Evolutionary conservation across 106 monocot genomes (phyloP).

Genomic region (Triglochin maritima): DNA sequence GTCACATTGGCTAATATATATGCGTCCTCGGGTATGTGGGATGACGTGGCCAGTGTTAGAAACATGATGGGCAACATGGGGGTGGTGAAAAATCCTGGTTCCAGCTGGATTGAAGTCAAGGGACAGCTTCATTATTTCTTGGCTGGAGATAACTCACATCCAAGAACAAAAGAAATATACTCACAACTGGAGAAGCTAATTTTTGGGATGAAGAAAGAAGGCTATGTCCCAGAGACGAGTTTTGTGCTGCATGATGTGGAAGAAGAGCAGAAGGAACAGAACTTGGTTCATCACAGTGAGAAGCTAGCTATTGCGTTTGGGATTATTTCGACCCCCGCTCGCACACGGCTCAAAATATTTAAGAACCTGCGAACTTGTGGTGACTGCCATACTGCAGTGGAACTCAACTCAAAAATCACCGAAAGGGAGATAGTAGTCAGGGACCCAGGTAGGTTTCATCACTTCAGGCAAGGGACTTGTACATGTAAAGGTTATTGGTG

Average conservation of each 20-base stretch:
- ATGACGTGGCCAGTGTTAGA: slow-evolving; percentile 39
- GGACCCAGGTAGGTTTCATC: slow-evolving; percentile 74
- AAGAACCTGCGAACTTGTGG: slow-evolving; percentile 83
- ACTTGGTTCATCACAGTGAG: slow-evolving; percentile 38
- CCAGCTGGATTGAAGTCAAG: slow-evolving; percentile 51
- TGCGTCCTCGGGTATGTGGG: slow-evolving; percentile 34
- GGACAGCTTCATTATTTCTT: slow-evolving; percentile 35
- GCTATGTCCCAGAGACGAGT: slow-evolving; percentile 31
- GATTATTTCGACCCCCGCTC: slow-evolving; percentile 43
- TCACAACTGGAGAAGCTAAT: slow-evolving; percentile 24
- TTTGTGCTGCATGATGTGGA: slow-evolving; percentile 56
- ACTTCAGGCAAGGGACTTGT: slow-evolving; percentile 65
- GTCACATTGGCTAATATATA: slow-evolving; percentile 67
- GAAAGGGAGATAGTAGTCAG: slow-evolving; percentile 66
- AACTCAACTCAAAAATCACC: slow-evolving; percentile 48
- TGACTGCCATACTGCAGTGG: slow-evolving; percentile 69
- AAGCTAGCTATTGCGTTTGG: slow-evolving; percentile 84
- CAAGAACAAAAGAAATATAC: slow-evolving; percentile 26
- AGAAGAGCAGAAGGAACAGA: slow-evolving; percentile 50
- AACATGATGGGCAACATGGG: slow-evolving; percentile 26
- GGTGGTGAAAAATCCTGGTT: slow-evolving; percentile 45
- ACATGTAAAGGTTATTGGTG: slow-evolving; percentile 85
- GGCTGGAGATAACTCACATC: slow-evolving; percentile 38
- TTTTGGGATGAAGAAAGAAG: slow-evolving; percentile 40
- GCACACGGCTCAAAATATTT: slow-evolving; percentile 44